Conservation (phyloP, 2,329 filamentous ascomycete species). For the Aspergillus fischeri region DNA sequence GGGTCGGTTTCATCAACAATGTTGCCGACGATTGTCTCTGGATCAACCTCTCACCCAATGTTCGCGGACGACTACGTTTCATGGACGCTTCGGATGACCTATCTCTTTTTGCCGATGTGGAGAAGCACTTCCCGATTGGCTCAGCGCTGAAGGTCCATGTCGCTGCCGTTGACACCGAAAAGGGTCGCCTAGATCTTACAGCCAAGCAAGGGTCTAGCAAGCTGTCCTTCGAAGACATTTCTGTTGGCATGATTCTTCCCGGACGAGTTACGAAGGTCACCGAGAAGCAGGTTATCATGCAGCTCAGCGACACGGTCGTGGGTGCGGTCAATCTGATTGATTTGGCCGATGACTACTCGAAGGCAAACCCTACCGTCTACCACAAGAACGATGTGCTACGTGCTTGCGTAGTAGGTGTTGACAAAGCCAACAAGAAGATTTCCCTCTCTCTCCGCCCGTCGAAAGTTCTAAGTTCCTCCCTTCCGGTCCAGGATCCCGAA, state of each 20-base stretch:
- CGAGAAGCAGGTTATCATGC: conserved; percentile 78
- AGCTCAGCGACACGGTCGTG: conserved; percentile 74
- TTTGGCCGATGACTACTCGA: conserved; percentile 77
- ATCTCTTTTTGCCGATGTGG: conserved; percentile 69
- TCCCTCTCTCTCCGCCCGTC: conserved; percentile 80
- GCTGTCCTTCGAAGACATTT: conserved; percentile 67
- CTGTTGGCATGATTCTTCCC: conserved; percentile 74
- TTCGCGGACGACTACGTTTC: conserved; percentile 76
- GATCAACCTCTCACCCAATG: conserved; percentile 84
- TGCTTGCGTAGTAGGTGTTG: conserved; percentile 77
- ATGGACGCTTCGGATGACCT: conserved; percentile 86
- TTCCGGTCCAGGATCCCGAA: conserved; percentile 76
- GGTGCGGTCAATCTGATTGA: conserved; percentile 80
- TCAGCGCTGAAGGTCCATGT: conserved; percentile 80
- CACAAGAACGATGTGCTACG: conserved; percentile 82
- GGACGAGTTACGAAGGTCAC: conserved; percentile 81
- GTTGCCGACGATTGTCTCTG: conserved; percentile 73
- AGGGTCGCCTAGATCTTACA: conserved; percentile 78
- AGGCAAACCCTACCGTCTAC: conserved; percentile 70
- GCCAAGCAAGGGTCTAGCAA: conserved; percentile 62
- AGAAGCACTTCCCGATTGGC: conserved; percentile 81
- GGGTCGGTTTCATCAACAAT: conserved; percentile 89
- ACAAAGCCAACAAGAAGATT: conserved; percentile 78
- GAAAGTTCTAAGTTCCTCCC: conserved; percentile 78
- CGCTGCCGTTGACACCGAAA: conserved; percentile 65